phyloP scores from a whole-genome alignment of 768 basidiomycete genomes.

The Inosperma sp. region DNA sequence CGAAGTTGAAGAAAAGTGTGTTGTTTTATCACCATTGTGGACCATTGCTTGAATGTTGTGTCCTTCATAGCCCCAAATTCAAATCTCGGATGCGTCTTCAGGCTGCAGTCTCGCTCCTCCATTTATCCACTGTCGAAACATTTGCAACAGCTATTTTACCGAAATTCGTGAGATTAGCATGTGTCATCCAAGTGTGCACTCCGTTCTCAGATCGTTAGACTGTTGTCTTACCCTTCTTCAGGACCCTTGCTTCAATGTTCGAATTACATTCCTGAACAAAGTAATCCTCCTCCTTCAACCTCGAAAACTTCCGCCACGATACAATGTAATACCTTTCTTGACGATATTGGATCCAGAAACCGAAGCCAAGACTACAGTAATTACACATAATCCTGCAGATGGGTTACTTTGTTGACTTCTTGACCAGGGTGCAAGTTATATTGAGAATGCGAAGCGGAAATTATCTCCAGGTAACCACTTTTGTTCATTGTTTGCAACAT shows the following conservation, averaged over 20 bases:
- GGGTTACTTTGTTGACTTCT: background rate
- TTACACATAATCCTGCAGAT: constrained; percentile 15
- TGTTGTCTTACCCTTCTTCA: constrained; percentile 28
- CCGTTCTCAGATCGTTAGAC: background rate
- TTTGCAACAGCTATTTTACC: constrained; percentile 55
- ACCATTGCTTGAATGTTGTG: constrained; percentile 6
- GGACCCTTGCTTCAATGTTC: constrained; percentile 89
- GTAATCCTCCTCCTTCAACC: constrained; percentile 57
- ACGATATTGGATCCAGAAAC: constrained; percentile 87
- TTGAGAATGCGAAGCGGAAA: constrained; percentile 44
- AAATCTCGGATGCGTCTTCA: constrained; percentile 79
- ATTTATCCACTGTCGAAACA: constrained; percentile 56
- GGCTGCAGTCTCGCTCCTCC: constrained; percentile 75
- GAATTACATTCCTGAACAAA: constrained; percentile 73
- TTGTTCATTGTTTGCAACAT: background rate
- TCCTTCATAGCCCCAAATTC: constrained; percentile 45
- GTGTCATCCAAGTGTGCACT: constrained; percentile 69
- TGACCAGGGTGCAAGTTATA: constrained; percentile 52
- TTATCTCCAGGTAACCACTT: constrained; percentile 39
- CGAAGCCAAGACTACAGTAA: constrained; percentile 67
- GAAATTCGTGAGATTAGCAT: constrained; percentile 64
- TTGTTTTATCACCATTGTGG: constrained; percentile 9
- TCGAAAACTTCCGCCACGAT: constrained; percentile 63
- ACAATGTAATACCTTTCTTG: constrained; percentile 83
- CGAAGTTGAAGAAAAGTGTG: constrained; percentile 44